Conservation (phyloP, 73 alveolate genomes). For the Stentor coeruleus region DNA sequence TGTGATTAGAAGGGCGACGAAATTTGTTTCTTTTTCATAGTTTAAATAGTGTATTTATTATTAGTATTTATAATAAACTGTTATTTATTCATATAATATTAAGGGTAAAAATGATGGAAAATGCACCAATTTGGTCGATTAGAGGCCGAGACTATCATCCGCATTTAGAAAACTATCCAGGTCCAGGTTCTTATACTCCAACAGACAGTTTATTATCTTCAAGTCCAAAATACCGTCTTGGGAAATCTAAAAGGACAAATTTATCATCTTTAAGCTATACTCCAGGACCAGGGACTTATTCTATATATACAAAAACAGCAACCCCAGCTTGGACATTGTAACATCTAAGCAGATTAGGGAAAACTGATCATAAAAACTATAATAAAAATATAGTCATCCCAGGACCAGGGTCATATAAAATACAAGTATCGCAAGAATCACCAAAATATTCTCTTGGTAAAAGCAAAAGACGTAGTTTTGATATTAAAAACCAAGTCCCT, state of each 20-base stretch:
- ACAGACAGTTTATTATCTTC: too few relatives aligned
- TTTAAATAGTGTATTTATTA: too few relatives aligned
- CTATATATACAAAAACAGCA: neutral
- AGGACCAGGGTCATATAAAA: neutral
- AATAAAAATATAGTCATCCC: neutral
- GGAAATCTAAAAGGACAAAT: neutral
- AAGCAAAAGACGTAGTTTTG: neutral
- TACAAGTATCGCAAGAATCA: neutral
- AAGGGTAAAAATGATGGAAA: neutral
- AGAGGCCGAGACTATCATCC: neutral
- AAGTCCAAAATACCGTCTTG: neutral
- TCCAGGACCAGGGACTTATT: constrained; percentile 12
- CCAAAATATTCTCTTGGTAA: neutral
- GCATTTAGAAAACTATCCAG: neutral
- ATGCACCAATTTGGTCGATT: neutral
- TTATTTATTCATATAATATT: too few relatives aligned
- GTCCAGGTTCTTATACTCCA: constrained; percentile 1
- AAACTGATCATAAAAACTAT: neutral
- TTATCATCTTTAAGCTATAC: neutral
- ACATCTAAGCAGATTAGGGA: neutral
- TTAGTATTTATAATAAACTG: too few relatives aligned
- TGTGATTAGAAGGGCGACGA: too few relatives aligned
- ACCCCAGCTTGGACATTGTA: constrained; percentile 1
- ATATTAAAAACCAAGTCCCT: neutral
- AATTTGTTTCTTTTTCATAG: too few relatives aligned